Percentiles rank a stretch among this genome's conserved stretches.
Conservation (phyloP, 768 basidiomycete genomes). For the Rhodocollybia butyracea region DNA sequence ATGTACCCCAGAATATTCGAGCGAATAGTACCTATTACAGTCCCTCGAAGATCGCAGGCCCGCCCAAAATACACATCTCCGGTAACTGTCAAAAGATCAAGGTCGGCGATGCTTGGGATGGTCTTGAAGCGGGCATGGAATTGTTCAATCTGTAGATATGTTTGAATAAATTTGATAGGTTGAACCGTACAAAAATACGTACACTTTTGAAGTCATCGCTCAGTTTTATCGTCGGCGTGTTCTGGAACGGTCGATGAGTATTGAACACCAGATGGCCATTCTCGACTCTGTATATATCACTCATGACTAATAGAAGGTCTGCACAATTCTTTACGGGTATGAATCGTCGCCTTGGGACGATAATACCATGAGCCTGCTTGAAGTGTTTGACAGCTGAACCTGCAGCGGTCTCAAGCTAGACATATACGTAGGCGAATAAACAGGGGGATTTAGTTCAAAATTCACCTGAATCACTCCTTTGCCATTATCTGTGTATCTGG, state of each 20-base stretch:
- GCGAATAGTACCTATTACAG: conserved; percentile 64
- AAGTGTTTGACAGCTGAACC: conserved; percentile 95
- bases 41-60: conserved; percentile 82
- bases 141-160: conserved; percentile 55
- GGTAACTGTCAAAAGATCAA: conserved; percentile 92
- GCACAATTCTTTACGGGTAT: conserved; percentile 89
- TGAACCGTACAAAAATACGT: not conserved
- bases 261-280: conserved; percentile 89
- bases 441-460: not conserved
- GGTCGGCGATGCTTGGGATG: conserved; percentile 85
- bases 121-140: conserved; percentile 96
- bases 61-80: conserved; percentile 90
- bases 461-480: conserved; percentile 77
- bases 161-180: not conserved
- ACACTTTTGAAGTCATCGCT: conserved; percentile 98
- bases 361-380: conserved; percentile 87
- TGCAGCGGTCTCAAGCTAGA: conserved; percentile 66
- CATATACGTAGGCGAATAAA: not conserved
- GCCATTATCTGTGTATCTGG: conserved; percentile 83
- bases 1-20: not conserved
- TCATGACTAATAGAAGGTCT: conserved; percentile 84
- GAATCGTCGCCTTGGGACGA: conserved; percentile 93
- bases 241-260: conserved; percentile 75
- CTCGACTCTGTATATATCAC: conserved; percentile 80
- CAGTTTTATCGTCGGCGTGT: conserved; percentile 91